phyloP scores from a whole-genome alignment of 2,329 filamentous ascomycete species.

The Sclerotinia sclerotiorum region DNA sequence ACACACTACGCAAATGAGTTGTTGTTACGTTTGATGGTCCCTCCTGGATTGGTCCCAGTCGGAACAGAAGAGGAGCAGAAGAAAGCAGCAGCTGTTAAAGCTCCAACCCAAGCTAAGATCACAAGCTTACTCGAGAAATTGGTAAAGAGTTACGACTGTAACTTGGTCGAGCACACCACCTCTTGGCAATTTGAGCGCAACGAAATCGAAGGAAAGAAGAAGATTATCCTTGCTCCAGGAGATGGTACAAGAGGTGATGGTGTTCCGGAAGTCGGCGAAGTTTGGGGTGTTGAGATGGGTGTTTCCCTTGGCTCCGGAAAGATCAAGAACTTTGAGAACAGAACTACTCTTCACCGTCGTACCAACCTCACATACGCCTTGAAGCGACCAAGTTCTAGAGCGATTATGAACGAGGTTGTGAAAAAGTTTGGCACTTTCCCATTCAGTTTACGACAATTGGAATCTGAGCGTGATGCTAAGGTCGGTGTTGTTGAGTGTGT shows the following conservation, averaged over 20 bases:
- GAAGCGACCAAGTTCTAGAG: constrained; percentile 90
- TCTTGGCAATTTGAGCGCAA: constrained; percentile 96
- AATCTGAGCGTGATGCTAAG: constrained; percentile 94
- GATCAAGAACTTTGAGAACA: constrained; percentile 86
- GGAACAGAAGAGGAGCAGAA: constrained; percentile 94
- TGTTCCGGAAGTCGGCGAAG: constrained; percentile 81
- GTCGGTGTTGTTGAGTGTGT: constrained; percentile 96
- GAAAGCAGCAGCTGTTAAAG: constrained; percentile 79
- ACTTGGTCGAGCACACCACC: constrained; percentile 94
- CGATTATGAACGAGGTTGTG: constrained; percentile 89
- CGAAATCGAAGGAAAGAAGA: constrained; percentile 93
- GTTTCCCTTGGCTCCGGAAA: constrained; percentile 90
- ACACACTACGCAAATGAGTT: constrained; percentile 96
- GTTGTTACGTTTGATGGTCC: constrained; percentile 84
- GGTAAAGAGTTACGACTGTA: constrained; percentile 85
- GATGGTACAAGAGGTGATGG: constrained; percentile 92
- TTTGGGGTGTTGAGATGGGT: constrained; percentile 97
- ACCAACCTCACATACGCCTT: constrained; percentile 89
- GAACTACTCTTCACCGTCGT: constrained; percentile 88
- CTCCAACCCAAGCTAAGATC: constrained; percentile 83
- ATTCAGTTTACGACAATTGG: constrained; percentile 94
- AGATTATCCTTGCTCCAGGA: constrained; percentile 86
- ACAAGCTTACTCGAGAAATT: constrained; percentile 87
- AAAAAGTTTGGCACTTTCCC: constrained; percentile 98
- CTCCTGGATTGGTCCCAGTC: constrained; percentile 78